Percentiles rank a stretch among this genome's conserved stretches.
phyloP scores from a whole-genome alignment of 768 basidiomycete species.

The Zangia roseola region DNA sequence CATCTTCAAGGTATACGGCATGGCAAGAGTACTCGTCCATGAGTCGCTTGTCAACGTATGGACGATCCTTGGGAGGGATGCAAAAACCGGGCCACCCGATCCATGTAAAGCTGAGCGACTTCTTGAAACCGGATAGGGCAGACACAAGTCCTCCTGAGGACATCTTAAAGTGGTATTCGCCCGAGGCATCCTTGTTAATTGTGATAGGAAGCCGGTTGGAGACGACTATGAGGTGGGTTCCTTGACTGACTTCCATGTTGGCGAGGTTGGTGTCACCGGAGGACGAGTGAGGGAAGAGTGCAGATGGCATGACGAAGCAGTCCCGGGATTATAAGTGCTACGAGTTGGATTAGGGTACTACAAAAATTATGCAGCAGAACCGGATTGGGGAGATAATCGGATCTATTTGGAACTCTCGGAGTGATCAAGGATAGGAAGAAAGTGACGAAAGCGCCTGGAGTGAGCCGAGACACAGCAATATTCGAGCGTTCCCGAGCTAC shows the following conservation, averaged over 20 bases:
- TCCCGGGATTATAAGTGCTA: constrained; percentile 28
- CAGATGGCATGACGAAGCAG: constrained; percentile 21
- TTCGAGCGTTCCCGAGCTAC: too few relatives aligned
- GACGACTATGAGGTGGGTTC: constrained; percentile 87
- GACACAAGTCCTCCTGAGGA: constrained; percentile 97
- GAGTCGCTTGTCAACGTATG: constrained; percentile 85
- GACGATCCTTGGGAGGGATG: constrained; percentile 92
- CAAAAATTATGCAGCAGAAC: constrained; percentile 22
- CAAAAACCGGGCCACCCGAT: constrained; percentile 94
- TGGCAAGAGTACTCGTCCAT: constrained; percentile 96
- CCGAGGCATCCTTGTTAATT: constrained; percentile 87
- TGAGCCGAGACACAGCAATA: too few relatives aligned
- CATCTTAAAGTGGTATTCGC: constrained; percentile 99
- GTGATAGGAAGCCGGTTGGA: constrained; percentile 95
- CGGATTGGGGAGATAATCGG: constrained; percentile 36
- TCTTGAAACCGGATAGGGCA: constrained; percentile 96
- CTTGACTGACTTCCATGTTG: constrained; percentile 48
- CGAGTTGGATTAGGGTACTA: constrained; percentile 12
- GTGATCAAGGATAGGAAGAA: too few relatives aligned
- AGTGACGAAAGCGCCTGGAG: too few relatives aligned
- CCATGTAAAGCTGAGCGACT: constrained; percentile 97
- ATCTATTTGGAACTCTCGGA: constrained; percentile 17
- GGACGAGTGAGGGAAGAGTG: constrained; percentile 25
- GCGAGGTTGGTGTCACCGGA: constrained; percentile 26
- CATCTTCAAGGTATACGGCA: constrained; percentile 97